These are phyloP conservation scores for Trichoderma semiorbis DNA, from an alignment of 2,329 filamentous ascomycete genomes.

Conservation along the genomic window DNA sequence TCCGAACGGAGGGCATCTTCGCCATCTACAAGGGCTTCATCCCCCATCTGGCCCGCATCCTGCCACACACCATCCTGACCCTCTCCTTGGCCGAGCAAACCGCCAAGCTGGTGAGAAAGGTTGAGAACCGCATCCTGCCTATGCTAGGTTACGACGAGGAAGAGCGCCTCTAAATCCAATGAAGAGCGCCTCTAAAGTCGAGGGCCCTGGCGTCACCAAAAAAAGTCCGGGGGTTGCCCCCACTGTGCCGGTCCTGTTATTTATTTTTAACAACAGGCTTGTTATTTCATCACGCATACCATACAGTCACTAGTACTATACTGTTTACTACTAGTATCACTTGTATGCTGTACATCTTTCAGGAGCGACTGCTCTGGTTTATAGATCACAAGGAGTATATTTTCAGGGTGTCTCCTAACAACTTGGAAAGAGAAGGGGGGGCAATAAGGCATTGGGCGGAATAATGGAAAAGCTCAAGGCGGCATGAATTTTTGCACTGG, in stretches of 20 bases:
- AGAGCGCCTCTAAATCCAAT: constrained; percentile 6
- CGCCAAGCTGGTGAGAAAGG: constrained; percentile 80
- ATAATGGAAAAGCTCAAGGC: constrained; percentile 15
- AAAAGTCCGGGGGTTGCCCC: not conserved
- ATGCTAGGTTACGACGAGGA: constrained; percentile 30
- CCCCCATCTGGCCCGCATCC: constrained; percentile 86
- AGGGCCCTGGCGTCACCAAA: not conserved
- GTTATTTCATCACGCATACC: constrained; percentile 6
- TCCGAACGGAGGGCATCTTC: constrained; percentile 84
- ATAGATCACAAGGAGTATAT: constrained; percentile 18
- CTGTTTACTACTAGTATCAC: not conserved
- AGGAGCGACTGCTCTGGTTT: constrained; percentile 11
- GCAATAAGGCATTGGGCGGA: not conserved
- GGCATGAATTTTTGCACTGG: constrained; percentile 19
- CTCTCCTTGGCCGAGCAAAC: constrained; percentile 94
- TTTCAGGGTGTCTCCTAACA: not conserved
- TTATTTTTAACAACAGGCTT: not conserved
- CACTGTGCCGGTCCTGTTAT: not conserved
- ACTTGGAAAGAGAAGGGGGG: constrained; percentile 7
- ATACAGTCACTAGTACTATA: not conserved
- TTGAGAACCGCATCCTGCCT: constrained; percentile 62
- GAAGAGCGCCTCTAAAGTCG: constrained; percentile 1
- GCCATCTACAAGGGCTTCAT: constrained; percentile 98
- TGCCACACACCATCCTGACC: constrained; percentile 93
- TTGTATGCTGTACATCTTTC: constrained; percentile 11